Evolutionary conservation across 257 asterid species (phyloP).

Genomic region (Petunia axillaris): DNA sequence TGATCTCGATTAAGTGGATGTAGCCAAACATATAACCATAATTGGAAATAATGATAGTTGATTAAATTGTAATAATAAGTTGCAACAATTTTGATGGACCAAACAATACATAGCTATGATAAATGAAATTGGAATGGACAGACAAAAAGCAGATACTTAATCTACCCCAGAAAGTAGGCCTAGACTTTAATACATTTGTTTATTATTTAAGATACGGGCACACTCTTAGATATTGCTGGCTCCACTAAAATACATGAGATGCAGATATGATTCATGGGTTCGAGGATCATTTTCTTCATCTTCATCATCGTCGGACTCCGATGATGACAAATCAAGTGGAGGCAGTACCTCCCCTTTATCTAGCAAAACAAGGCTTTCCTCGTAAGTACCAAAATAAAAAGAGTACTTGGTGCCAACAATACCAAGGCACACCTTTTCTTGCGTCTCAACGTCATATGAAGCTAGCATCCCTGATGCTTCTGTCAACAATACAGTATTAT

Average conservation of each 20-base stretch:
- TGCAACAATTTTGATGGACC: not conserved
- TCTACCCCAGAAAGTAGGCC: not conserved
- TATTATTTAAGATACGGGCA: not conserved
- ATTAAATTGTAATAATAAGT: not conserved
- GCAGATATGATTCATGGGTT: constrained; percentile 27
- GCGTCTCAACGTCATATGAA: not conserved
- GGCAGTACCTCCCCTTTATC: constrained; percentile 32
- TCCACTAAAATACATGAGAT: constrained; percentile 26
- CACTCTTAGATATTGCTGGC: not conserved
- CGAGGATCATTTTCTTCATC: constrained; percentile 9
- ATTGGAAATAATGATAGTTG: not conserved
- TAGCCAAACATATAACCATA: not conserved
- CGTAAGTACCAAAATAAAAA: constrained; percentile 5
- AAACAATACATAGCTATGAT: constrained; percentile 6
- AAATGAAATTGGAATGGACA: not conserved
- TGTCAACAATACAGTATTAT: constrained; percentile 20
- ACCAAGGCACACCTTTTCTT: not conserved
- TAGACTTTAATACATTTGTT: not conserved
- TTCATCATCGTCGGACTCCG: constrained; percentile 15
- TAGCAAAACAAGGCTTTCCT: constrained; percentile 31
- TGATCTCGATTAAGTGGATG: not conserved
- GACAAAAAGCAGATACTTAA: not conserved
- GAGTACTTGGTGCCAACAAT: not conserved
- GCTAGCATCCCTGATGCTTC: not conserved
- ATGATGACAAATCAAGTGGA: constrained; percentile 12